Evolutionary conservation across 2,329 filamentous ascomycete species (phyloP).

Genomic region (Rhytidhysteron rufulum): DNA sequence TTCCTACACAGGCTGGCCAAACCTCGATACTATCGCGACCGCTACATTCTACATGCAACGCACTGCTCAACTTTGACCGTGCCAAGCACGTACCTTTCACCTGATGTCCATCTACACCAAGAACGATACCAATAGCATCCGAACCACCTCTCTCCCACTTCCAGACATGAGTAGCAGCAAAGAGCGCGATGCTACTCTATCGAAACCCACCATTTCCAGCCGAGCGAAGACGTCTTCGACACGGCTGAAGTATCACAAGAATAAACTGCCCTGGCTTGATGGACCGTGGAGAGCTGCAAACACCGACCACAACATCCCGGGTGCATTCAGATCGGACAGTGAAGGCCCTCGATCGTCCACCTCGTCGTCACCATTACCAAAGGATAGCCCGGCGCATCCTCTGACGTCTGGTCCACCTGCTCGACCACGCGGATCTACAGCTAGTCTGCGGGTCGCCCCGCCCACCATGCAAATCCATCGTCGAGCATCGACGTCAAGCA

Average conservation of each 20-base stretch:
- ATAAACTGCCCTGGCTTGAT: constrained; percentile 9
- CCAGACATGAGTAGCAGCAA: too few relatives aligned
- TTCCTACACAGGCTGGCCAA: too few relatives aligned
- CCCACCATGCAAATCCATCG: neutral
- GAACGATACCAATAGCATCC: too few relatives aligned
- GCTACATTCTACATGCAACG: too few relatives aligned
- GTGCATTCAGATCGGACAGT: constrained; percentile 5
- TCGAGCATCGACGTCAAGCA: too few relatives aligned
- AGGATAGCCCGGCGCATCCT: neutral
- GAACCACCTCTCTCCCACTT: too few relatives aligned
- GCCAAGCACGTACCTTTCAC: too few relatives aligned
- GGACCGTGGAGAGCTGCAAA: neutral
- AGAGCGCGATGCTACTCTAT: too few relatives aligned
- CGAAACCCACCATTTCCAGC: too few relatives aligned
- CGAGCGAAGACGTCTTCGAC: neutral
- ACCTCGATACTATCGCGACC: too few relatives aligned
- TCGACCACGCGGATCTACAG: neutral
- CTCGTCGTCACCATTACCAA: neutral
- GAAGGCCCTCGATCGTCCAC: neutral
- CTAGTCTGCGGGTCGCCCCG: neutral
- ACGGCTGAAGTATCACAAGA: constrained; percentile 1
- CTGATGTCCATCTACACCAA: too few relatives aligned
- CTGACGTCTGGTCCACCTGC: neutral
- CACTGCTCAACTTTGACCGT: too few relatives aligned
- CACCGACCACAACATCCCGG: constrained; percentile 3